Evolutionary conservation across 2,329 filamentous ascomycete species (phyloP).

Genomic region (Xylariaceae sp.): DNA sequence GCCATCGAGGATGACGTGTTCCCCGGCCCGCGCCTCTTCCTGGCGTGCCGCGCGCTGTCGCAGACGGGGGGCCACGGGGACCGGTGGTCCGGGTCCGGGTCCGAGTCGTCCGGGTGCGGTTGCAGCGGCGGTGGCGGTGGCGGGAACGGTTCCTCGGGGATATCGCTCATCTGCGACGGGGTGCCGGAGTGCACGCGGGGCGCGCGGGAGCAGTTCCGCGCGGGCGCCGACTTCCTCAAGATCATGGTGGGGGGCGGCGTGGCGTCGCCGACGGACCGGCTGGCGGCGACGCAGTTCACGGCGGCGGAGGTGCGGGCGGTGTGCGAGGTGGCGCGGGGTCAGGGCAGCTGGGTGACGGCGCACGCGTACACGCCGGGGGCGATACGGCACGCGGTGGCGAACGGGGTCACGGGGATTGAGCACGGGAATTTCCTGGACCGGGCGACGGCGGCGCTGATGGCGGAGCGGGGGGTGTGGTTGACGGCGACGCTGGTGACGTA

Average conservation of each 20-base stretch:
- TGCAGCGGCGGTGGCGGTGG: conserved; percentile 41
- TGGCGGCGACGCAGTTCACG: conserved; percentile 53
- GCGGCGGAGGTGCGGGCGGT: conserved; percentile 53
- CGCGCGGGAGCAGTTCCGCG: conserved; percentile 49
- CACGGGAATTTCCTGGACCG: conserved; percentile 32
- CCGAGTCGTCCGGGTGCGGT: neutral
- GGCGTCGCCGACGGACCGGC: conserved; percentile 47
- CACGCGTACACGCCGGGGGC: conserved; percentile 53
- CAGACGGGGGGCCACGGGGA: conserved; percentile 59
- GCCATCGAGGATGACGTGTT: conserved; percentile 52
- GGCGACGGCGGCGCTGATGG: conserved; percentile 40
- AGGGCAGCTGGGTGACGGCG: conserved; percentile 50
- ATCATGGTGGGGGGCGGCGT: conserved; percentile 58
- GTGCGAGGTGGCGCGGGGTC: conserved; percentile 41
- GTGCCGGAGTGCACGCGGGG: conserved; percentile 49
- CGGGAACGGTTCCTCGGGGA: conserved; percentile 23
- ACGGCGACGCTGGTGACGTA: conserved; percentile 49
- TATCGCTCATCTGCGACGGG: conserved; percentile 48
- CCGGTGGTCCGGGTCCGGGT: conserved; percentile 18
- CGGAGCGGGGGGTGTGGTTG: conserved; percentile 38
- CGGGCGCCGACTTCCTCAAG: conserved; percentile 58
- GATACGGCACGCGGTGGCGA: conserved; percentile 50
- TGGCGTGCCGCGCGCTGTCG: conserved; percentile 47
- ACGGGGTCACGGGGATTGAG: conserved; percentile 47
- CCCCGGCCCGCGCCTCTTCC: conserved; percentile 52